phyloP scores from a whole-genome alignment of 768 basidiomycete genomes.

The Termitomyces bulborhizus region DNA sequence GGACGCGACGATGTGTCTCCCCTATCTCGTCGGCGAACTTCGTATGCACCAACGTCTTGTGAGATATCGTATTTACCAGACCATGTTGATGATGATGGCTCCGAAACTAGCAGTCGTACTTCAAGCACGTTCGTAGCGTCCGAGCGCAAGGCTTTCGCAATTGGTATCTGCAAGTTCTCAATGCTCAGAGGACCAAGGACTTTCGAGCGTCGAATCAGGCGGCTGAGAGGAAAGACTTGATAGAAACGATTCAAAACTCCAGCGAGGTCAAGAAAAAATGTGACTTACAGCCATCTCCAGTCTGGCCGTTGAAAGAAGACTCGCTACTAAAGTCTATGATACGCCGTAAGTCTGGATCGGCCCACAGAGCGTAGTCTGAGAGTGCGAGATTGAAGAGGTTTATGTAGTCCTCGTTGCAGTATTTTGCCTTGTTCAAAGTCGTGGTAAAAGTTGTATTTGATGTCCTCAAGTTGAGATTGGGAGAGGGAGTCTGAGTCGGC shows the following conservation, averaged over 20 bases:
- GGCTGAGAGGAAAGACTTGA: conserved; percentile 55
- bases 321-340: conserved; percentile 33
- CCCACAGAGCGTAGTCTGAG: conserved; percentile 70
- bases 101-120: conserved; percentile 52
- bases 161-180: conserved; percentile 33
- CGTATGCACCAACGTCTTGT: conserved; percentile 48
- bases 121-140: conserved; percentile 44
- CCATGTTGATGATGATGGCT: conserved; percentile 33
- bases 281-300: conserved; percentile 38
- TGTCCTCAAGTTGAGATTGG: not conserved
- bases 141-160: conserved; percentile 56
- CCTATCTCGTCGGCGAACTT: conserved; percentile 55
- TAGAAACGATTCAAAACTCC: conserved; percentile 14
- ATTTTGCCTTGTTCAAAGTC: conserved; percentile 1
- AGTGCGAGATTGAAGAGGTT: conserved; percentile 51
- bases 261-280: not conserved
- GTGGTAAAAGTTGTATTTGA: not conserved
- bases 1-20: conserved; percentile 14
- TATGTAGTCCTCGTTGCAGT: conserved; percentile 36
- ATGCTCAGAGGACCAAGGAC: conserved; percentile 22
- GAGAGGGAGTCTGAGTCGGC: not conserved
- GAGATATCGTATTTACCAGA: conserved; percentile 5
- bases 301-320: conserved; percentile 1
- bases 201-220: conserved; percentile 39
- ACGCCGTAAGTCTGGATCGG: conserved; percentile 46